Evolutionary conservation across 2,329 filamentous ascomycete species (phyloP).

Genomic region (Beauveria varroae): DNA sequence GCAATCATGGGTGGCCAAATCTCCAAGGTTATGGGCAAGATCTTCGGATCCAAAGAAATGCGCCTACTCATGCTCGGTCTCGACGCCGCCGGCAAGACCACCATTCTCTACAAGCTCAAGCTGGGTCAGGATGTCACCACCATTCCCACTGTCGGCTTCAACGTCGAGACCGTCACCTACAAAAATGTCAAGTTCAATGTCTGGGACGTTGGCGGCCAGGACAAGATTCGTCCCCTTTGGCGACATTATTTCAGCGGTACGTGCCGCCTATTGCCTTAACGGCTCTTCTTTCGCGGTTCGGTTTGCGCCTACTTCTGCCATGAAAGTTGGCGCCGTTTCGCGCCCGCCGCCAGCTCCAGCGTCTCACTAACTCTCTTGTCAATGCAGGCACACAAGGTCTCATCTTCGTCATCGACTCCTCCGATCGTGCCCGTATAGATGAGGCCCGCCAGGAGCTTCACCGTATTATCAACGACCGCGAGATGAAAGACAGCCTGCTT

Average conservation of each 20-base stretch:
- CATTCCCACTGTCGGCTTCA: slow-evolving; percentile 97
- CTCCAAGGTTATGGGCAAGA: slow-evolving; percentile 96
- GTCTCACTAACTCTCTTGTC: not conserved
- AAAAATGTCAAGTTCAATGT: slow-evolving; percentile 99
- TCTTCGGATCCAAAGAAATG: slow-evolving; percentile 99
- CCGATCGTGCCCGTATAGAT: slow-evolving; percentile 82
- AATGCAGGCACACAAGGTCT: slow-evolving; percentile 80
- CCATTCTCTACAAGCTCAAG: slow-evolving; percentile 98
- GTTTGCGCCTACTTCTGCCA: not conserved
- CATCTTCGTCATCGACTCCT: slow-evolving; percentile 97
- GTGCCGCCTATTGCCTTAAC: not conserved
- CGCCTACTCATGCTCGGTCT: slow-evolving; percentile 95
- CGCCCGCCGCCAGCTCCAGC: not conserved
- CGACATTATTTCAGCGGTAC: slow-evolving; percentile 88
- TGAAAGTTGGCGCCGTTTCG: not conserved
- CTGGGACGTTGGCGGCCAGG: slow-evolving; percentile 97
- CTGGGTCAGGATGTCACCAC: slow-evolving; percentile 97
- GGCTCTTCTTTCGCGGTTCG: not conserved
- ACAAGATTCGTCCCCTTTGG: slow-evolving; percentile 97
- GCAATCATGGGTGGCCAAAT: slow-evolving; percentile 81
- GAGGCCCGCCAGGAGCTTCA: slow-evolving; percentile 91
- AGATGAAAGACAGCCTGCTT: slow-evolving; percentile 92
- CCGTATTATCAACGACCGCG: slow-evolving; percentile 94
- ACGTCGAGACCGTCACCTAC: slow-evolving; percentile 97
- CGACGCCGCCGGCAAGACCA: slow-evolving; percentile 97